These are phyloP conservation scores for Paramecium primaurelia DNA, from an alignment of 73 alveolate genomes.

Conservation along the genomic window DNA sequence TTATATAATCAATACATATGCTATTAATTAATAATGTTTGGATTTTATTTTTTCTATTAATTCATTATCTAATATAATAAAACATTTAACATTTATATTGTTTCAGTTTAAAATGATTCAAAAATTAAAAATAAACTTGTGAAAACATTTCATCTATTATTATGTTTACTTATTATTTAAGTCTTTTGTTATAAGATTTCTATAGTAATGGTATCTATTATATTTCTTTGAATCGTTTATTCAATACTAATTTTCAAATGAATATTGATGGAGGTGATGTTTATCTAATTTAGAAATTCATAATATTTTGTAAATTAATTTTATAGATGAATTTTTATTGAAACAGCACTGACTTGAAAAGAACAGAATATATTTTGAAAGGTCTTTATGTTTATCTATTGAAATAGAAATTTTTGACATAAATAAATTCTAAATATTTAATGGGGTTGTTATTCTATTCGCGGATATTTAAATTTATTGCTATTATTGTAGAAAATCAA, in stretches of 20 bases:
- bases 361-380: not conserved
- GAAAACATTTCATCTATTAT: not conserved
- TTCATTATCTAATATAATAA: not conserved
- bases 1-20: not conserved
- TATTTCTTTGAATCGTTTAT: not conserved
- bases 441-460: not conserved
- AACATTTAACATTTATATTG: not conserved
- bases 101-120: not conserved
- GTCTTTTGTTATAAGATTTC: not conserved
- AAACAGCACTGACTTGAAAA: not conserved
- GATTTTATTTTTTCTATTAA: conserved; percentile 7
- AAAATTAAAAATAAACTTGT: not conserved
- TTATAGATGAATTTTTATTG: not conserved
- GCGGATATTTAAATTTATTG: not conserved
- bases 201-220: not conserved
- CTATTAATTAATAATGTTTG: not conserved
- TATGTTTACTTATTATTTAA: not conserved
- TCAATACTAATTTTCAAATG: not conserved
- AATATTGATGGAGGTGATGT: not conserved
- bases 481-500: not conserved
- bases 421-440: not conserved
- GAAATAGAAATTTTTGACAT: not conserved
- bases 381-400: not conserved
- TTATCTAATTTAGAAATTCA: not conserved
- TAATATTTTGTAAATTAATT: not conserved